Conservation (phyloP, 345 rosid genomes). For the Gossypium mustelinum region DNA sequence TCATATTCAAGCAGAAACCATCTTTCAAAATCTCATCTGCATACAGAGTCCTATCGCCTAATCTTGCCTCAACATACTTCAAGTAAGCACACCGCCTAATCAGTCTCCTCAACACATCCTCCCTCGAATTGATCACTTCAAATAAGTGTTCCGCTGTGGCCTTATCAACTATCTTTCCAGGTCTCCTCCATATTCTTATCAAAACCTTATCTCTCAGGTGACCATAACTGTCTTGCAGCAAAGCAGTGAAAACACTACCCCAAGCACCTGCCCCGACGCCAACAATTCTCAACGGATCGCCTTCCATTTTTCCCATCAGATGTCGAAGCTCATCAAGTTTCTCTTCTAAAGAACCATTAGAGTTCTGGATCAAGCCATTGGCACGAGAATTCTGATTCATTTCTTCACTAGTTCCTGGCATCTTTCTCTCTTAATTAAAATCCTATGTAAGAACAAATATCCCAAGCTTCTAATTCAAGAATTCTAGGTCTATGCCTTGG, state of each 20-base stretch:
- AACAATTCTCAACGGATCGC: conserved; percentile 80
- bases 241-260: conserved; percentile 92
- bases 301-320: conserved; percentile 66
- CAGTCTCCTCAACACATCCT: conserved; percentile 86
- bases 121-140: conserved; percentile 93
- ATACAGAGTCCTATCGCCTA: conserved; percentile 76
- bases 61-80: conserved; percentile 91
- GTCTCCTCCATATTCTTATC: conserved; percentile 91
- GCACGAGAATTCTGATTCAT: conserved; percentile 24
- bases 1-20: conserved; percentile 95
- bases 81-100: conserved; percentile 92
- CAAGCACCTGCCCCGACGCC: conserved; percentile 98
- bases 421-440: conserved; percentile 20
- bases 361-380: conserved; percentile 47
- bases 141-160: conserved; percentile 86
- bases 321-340: conserved; percentile 77
- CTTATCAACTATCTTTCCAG: conserved; percentile 69
- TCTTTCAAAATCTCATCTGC: conserved; percentile 96
- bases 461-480: conserved; percentile 16
- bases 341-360: conserved; percentile 53
- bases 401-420: conserved; percentile 44
- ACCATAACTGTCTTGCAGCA: conserved; percentile 86
- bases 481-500: neutral
- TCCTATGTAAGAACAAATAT: neutral
- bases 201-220: conserved; percentile 78